Percentiles rank a stretch among this genome's conserved stretches.
Conservation (phyloP, 805 yeast species). For the Candida nemodendra region DNA sequence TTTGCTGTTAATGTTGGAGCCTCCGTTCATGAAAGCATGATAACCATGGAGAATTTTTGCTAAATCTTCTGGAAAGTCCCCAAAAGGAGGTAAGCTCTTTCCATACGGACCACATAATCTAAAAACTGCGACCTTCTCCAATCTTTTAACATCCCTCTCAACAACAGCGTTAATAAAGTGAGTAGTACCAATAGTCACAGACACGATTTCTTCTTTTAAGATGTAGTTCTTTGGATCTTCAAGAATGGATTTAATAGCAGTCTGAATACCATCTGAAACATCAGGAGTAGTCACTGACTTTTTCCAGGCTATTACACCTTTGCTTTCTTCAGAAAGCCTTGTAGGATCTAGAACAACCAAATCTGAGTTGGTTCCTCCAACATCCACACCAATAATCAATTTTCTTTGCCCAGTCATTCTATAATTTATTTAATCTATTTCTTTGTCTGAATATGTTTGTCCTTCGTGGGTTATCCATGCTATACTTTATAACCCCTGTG, state of each 20-base stretch:
- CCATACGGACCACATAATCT: slow-evolving; percentile 44
- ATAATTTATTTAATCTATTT: too few relatives aligned
- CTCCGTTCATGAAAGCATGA: slow-evolving; percentile 36
- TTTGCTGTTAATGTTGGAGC: slow-evolving; percentile 38
- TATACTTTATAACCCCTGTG: too few relatives aligned
- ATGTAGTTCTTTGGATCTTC: slow-evolving; percentile 15
- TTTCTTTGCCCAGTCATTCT: slow-evolving; percentile 7
- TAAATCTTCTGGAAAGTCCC: slow-evolving; percentile 41
- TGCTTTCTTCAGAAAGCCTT: slow-evolving; percentile 12
- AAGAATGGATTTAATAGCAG: slow-evolving; percentile 34
- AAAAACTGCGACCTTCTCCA: slow-evolving; percentile 43
- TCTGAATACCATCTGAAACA: slow-evolving; percentile 40
- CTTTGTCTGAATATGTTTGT: too few relatives aligned
- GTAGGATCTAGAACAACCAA: slow-evolving; percentile 40
- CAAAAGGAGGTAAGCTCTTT: slow-evolving; percentile 36
- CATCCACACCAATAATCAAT: slow-evolving; percentile 45
- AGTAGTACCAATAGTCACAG: slow-evolving; percentile 48
- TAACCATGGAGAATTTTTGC: slow-evolving; percentile 33
- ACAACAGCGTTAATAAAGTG: slow-evolving; percentile 48
- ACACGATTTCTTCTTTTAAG: slow-evolving; percentile 26
- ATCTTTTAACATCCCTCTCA: slow-evolving; percentile 39
- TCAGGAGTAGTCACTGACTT: slow-evolving; percentile 43
- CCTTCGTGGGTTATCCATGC: too few relatives aligned
- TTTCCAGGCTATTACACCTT: slow-evolving; percentile 38
- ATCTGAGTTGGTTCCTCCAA: slow-evolving; percentile 50